Evolutionary conservation across 805 yeast species (phyloP).

Genomic region (Barnettozyma californica): DNA sequence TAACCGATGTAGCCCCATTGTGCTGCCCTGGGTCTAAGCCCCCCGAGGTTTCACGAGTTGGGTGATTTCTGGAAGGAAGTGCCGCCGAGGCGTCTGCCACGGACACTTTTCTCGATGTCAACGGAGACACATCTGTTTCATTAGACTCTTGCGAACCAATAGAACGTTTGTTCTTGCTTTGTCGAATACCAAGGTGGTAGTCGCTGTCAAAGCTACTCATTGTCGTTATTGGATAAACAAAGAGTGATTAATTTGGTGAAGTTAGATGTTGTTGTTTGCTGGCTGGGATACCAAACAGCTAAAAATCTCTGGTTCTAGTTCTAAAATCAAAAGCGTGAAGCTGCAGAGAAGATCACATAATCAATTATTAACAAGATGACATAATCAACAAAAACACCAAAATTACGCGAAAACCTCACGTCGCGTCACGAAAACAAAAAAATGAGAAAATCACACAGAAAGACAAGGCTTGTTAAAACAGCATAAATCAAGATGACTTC

Average conservation of each 20-base stretch:
- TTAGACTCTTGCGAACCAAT: slow-evolving; percentile 14
- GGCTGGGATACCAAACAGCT: not conserved
- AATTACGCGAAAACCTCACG: not conserved
- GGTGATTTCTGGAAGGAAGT: no score
- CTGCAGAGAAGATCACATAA: not conserved
- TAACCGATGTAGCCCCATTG: not conserved
- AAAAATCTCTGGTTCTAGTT: no score
- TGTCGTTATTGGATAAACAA: not conserved
- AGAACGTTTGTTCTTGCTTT: slow-evolving; percentile 10
- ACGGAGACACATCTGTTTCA: slow-evolving; percentile 18
- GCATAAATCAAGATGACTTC: slow-evolving; percentile 15
- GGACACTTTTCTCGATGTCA: slow-evolving; percentile 21
- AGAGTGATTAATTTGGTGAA: not conserved
- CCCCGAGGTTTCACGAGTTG: not conserved
- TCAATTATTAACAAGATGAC: not conserved
- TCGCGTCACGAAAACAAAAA: not conserved
- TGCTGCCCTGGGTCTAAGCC: not conserved
- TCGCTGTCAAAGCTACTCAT: slow-evolving; percentile 9
- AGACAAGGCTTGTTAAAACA: not conserved
- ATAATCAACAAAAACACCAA: not conserved
- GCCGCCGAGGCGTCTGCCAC: slow-evolving; percentile 14
- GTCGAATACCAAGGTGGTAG: slow-evolving; percentile 11
- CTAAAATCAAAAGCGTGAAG: not conserved
- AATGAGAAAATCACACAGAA: not conserved
- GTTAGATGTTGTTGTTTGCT: not conserved